Percentiles rank a stretch among this genome's conserved stretches.
Conservation (phyloP, 1,284 basidiomycete genomes). For the Hemileia vastatrix region DNA sequence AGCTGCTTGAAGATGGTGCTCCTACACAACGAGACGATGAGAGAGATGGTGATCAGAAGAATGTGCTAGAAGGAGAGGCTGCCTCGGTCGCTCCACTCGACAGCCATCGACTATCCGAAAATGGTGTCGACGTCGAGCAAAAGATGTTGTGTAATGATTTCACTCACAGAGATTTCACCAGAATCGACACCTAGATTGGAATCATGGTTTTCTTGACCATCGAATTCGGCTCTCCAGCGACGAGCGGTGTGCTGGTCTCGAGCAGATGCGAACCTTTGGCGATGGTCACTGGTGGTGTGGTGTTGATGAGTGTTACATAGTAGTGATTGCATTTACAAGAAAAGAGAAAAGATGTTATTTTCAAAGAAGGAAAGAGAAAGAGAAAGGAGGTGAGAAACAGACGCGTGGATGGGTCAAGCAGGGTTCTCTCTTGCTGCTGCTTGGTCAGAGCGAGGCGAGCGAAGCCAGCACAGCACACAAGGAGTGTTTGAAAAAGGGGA, state of each 20-base stretch:
- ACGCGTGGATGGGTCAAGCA: not conserved
- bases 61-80: not conserved
- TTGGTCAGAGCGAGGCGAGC: no score
- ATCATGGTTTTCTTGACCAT: conserved; percentile 36
- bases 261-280: conserved; percentile 26
- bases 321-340: conserved; percentile 24
- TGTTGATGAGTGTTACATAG: no score
- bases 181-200: conserved; percentile 38
- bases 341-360: conserved; percentile 13
- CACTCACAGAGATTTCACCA: conserved; percentile 32
- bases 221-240: conserved; percentile 37
- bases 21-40: conserved; percentile 11
- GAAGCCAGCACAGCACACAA: no score
- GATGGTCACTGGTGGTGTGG: not conserved
- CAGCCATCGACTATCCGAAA: not conserved
- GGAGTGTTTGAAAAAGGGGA: no score
- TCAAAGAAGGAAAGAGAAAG: not conserved
- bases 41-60: not conserved
- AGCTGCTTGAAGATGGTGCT: conserved; percentile 43
- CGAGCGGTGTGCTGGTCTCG: conserved; percentile 35
- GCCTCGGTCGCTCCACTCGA: not conserved
- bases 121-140: not conserved
- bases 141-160: not conserved
- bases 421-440: no score
- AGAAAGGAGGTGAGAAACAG: conserved; percentile 4